These are phyloP conservation scores for Phlyctochytrium planicorne DNA, from an alignment of 192 early-diverging fungal species.

Conservation along the genomic window DNA sequence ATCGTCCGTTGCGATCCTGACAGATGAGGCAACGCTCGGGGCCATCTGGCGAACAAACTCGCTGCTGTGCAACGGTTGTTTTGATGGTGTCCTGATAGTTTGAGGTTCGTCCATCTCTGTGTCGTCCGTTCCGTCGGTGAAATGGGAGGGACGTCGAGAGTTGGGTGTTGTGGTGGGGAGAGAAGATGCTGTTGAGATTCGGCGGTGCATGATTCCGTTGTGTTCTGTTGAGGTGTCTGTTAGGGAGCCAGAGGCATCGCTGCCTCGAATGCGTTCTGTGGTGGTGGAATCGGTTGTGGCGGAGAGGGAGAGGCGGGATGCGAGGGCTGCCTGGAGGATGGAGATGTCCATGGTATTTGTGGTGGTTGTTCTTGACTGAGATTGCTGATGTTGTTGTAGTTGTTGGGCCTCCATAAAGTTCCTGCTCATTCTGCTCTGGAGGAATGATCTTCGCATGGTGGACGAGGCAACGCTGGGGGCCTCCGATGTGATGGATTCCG, in stretches of 20 bases:
- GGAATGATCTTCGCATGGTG: not conserved
- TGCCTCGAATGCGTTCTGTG: not conserved
- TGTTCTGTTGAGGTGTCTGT: not conserved
- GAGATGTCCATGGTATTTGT: not conserved
- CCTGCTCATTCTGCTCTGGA: not conserved
- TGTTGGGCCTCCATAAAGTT: not conserved
- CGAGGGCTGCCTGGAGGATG: not conserved
- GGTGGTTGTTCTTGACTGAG: not conserved
- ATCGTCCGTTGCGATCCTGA: not conserved
- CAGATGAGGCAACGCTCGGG: not conserved
- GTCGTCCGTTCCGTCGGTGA: not conserved
- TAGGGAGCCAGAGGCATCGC: not conserved
- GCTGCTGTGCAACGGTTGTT: not conserved
- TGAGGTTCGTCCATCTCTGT: not conserved
- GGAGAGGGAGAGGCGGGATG: not conserved
- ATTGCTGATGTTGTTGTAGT: not conserved
- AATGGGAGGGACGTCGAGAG: not conserved
- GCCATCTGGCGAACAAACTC: no score
- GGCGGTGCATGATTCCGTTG: not conserved
- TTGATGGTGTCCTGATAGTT: not conserved
- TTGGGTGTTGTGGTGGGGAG: not conserved
- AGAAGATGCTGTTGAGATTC: not conserved
- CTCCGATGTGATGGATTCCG: not conserved
- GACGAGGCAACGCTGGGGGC: not conserved
- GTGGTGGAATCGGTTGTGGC: not conserved